Evolutionary conservation across 2,329 filamentous ascomycete species (phyloP).

Genomic region (Xylariaceae sp.): DNA sequence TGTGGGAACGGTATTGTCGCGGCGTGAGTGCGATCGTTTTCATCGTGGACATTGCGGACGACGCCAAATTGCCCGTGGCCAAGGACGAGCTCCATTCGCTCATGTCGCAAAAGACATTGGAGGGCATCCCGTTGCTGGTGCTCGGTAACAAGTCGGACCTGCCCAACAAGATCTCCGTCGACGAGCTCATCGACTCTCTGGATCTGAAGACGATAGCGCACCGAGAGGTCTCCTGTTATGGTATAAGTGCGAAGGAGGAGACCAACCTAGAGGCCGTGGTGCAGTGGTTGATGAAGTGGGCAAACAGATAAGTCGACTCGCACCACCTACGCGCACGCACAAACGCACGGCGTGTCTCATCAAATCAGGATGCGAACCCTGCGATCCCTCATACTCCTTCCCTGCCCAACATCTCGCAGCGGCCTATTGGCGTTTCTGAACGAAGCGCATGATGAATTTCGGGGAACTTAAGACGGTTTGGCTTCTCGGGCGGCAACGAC

Average conservation of each 20-base stretch:
- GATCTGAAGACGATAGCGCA: constrained; percentile 83
- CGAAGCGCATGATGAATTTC: constrained; percentile 31
- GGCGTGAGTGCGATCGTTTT: constrained; percentile 98
- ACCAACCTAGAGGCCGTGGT: constrained; percentile 96
- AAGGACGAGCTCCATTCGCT: constrained; percentile 89
- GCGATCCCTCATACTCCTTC: constrained; percentile 2
- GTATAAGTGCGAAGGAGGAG: constrained; percentile 97
- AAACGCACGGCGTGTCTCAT: background rate
- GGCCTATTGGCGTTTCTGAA: constrained; percentile 28
- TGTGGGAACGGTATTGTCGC: constrained; percentile 99
- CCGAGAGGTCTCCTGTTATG: constrained; percentile 96
- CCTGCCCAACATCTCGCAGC: constrained; percentile 21
- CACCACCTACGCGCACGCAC: background rate
- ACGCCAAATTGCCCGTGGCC: constrained; percentile 71
- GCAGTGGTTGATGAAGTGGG: constrained; percentile 90
- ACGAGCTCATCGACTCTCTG: constrained; percentile 90
- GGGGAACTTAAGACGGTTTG: constrained; percentile 28
- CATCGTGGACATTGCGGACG: constrained; percentile 94
- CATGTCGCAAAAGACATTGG: constrained; percentile 75
- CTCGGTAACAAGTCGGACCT: constrained; percentile 97
- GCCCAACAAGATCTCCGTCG: constrained; percentile 81
- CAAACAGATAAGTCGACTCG: constrained; percentile 55
- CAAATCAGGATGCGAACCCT: background rate
- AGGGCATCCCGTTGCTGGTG: constrained; percentile 87
- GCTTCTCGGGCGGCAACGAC: constrained; percentile 30